Evolutionary conservation across 371 early-diverging fungal genomes (phyloP).

Genomic region (Saksenaea oblongispora): DNA sequence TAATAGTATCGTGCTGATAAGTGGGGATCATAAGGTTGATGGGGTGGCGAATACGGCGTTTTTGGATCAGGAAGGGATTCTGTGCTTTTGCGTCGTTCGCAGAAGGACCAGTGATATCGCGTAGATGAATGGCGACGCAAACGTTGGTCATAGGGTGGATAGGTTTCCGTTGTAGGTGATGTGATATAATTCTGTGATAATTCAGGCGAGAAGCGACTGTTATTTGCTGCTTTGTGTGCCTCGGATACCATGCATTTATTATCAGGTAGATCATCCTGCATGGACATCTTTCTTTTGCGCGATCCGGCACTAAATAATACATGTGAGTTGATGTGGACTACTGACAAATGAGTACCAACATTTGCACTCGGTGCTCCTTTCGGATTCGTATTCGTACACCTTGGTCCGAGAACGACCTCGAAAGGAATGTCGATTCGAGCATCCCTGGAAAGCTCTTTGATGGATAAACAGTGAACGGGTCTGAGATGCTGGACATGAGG

Average conservation of each 20-base stretch:
- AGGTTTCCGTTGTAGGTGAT: neutral
- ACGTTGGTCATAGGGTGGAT: neutral
- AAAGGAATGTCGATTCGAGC: conserved; percentile 61
- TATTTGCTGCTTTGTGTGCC: neutral
- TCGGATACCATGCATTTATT: neutral
- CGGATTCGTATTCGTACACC: conserved; percentile 54
- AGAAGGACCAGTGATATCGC: neutral
- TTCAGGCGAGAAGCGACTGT: neutral
- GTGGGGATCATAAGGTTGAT: conserved; percentile 11
- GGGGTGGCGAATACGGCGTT: conserved; percentile 16
- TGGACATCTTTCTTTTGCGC: conserved; percentile 33
- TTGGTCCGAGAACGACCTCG: conserved; percentile 53
- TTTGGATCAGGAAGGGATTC: neutral
- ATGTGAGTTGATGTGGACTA: neutral
- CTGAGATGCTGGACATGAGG: conserved; percentile 45
- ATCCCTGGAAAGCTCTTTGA: conserved; percentile 93
- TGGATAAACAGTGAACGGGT: conserved; percentile 77
- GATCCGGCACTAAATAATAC: conserved; percentile 5
- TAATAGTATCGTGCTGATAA: neutral
- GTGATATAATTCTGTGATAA: neutral
- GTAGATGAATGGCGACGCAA: neutral
- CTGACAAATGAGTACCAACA: conserved; percentile 20
- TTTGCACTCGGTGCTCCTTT: conserved; percentile 49
- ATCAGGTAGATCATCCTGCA: neutral
- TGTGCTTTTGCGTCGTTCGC: neutral